Percentiles rank a stretch among this genome's conserved stretches.
phyloP scores from a whole-genome alignment of 2,329 filamentous ascomycete genomes.

The Colletotrichum phormii region DNA sequence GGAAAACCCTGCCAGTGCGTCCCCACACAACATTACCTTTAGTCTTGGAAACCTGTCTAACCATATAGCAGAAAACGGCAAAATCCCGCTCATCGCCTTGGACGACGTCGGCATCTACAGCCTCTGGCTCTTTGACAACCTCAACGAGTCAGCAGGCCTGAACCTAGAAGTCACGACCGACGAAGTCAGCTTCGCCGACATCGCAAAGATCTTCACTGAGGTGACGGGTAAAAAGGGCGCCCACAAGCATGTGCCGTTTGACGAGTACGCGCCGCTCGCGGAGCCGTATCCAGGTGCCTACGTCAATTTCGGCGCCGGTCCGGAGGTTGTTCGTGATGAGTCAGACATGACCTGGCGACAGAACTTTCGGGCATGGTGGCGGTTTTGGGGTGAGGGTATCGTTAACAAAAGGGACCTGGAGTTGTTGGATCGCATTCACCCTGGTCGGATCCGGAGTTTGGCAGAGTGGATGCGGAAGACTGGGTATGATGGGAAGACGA shows the following conservation, averaged over 20 bases:
- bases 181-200: conserved; percentile 37
- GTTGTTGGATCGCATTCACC: conserved; percentile 63
- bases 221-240: conserved; percentile 20
- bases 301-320: conserved; percentile 29
- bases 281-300: conserved; percentile 33
- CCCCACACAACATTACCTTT: neutral
- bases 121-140: conserved; percentile 42
- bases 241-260: neutral
- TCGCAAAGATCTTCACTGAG: conserved; percentile 21
- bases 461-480: conserved; percentile 53
- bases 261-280: conserved; percentile 10
- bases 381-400: neutral
- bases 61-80: neutral
- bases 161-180: conserved; percentile 41
- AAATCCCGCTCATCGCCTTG: conserved; percentile 39
- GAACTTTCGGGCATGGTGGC: neutral
- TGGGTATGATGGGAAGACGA: neutral
- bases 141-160: conserved; percentile 38
- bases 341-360: conserved; percentile 29
- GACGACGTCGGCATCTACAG: conserved; percentile 42
- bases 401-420: conserved; percentile 53
- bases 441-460: conserved; percentile 55
- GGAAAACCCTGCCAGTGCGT: neutral
- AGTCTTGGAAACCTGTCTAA: neutral
- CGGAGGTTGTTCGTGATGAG: conserved; percentile 35